phyloP scores from a whole-genome alignment of 805 yeast genomes.

The Schwanniomyces vanrijiae region DNA sequence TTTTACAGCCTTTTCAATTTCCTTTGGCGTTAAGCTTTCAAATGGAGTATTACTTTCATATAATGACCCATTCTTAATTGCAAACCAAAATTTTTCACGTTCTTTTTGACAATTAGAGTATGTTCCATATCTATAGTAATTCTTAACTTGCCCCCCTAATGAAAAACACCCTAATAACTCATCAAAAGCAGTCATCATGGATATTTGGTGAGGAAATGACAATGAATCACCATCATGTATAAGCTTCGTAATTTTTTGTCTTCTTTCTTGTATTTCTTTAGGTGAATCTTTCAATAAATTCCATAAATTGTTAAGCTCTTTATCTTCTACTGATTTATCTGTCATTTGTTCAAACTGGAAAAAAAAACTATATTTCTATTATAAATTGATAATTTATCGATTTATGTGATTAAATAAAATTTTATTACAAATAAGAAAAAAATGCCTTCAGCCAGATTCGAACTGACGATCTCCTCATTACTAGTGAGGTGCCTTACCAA shows the following conservation, averaged over 20 bases:
- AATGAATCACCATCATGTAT: constrained; percentile 18
- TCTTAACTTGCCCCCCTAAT: constrained; percentile 83
- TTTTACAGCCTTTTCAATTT: constrained; percentile 46
- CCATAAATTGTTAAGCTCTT: constrained; percentile 32
- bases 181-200: constrained; percentile 74
- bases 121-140: constrained; percentile 82
- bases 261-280: constrained; percentile 22
- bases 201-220: constrained; percentile 33
- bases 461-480: constrained; percentile 43
- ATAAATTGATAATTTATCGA: not conserved
- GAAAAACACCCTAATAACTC: constrained; percentile 85
- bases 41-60: constrained; percentile 2
- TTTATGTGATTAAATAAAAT: constrained; percentile 4
- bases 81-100: constrained; percentile 76
- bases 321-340: constrained; percentile 14
- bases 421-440: no score
- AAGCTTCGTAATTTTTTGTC: constrained; percentile 20
- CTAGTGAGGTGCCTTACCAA: constrained; percentile 44
- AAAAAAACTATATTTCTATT: no score
- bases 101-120: constrained; percentile 70
- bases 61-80: constrained; percentile 54
- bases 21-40: constrained; percentile 33
- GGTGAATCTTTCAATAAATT: constrained; percentile 29
- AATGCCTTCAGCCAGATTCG: constrained; percentile 35
- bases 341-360: not conserved